Evolutionary conservation across 352 stramenopile species (phyloP).

Genomic region (Aphanomyces astaci): DNA sequence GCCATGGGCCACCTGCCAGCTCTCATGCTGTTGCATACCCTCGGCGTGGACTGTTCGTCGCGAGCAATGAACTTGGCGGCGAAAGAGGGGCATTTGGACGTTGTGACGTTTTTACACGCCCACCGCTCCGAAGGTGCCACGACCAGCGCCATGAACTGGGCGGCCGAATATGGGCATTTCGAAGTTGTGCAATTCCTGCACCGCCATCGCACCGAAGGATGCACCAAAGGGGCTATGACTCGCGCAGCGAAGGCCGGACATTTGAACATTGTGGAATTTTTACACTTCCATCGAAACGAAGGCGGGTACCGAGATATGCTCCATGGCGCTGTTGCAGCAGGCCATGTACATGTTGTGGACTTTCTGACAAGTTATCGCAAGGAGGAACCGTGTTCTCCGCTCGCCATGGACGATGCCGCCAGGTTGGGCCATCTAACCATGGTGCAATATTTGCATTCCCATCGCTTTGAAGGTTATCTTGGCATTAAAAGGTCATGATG

Average conservation of each 20-base stretch:
- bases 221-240: too few relatives aligned
- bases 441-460: neutral
- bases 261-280: too few relatives aligned
- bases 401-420: neutral
- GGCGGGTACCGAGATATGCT: neutral
- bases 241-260: too few relatives aligned
- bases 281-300: neutral
- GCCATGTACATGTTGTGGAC: neutral
- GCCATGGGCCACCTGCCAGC: neutral
- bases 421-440: neutral
- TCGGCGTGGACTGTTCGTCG: neutral
- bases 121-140: neutral
- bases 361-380: neutral
- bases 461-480: constrained; percentile 2
- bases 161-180: neutral
- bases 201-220: too few relatives aligned
- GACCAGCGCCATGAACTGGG: neutral
- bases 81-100: neutral
- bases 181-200: too few relatives aligned
- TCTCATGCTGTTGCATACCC: neutral
- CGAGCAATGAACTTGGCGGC: constrained; percentile 3
- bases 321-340: neutral
- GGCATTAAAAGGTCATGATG: neutral
- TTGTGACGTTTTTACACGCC: neutral
- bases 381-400: neutral